Conservation (phyloP, 768 basidiomycete species). For the Lepiota brunneoincarnata region DNA sequence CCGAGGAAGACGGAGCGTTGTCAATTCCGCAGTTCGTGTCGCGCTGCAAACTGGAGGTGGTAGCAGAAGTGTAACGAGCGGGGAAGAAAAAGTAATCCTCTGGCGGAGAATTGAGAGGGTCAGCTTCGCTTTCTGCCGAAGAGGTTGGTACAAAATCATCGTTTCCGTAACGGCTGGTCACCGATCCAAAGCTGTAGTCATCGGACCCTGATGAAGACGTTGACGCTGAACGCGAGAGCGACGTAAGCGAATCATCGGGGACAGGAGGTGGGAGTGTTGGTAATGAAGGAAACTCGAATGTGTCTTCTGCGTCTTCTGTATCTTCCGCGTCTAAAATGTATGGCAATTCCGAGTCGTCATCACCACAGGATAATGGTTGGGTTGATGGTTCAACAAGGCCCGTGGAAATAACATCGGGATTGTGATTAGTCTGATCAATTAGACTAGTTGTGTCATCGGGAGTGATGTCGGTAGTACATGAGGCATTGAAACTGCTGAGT, state of each 20-base stretch:
- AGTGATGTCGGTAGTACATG: no score
- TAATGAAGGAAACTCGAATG: constrained; percentile 24
- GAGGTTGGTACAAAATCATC: constrained; percentile 12
- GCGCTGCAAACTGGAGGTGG: constrained; percentile 18
- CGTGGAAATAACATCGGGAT: no score
- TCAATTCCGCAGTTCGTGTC: neutral
- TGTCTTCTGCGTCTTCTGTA: neutral
- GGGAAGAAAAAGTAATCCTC: constrained; percentile 22
- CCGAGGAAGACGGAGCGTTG: neutral
- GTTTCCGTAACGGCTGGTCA: constrained; percentile 11
- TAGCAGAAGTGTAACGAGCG: constrained; percentile 16
- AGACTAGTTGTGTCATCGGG: no score
- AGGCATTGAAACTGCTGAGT: no score
- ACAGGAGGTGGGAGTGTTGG: constrained; percentile 27
- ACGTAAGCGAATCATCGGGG: constrained; percentile 16
- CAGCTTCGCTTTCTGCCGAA: constrained; percentile 14
- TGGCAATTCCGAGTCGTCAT: constrained; percentile 12
- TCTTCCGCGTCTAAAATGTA: constrained; percentile 14
- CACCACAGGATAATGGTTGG: neutral
- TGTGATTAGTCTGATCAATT: no score
- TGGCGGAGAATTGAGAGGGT: constrained; percentile 20
- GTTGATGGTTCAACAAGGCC: neutral
- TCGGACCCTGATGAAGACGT: constrained; percentile 30
- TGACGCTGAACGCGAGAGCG: constrained; percentile 41
- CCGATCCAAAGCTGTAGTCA: constrained; percentile 16